A percentile compares a stretch with the other conserved stretches of the same genome.
These are phyloP conservation scores for Fomitopsis palustris DNA, from an alignment of 1,284 basidiomycete species.

Conservation along the genomic window DNA sequence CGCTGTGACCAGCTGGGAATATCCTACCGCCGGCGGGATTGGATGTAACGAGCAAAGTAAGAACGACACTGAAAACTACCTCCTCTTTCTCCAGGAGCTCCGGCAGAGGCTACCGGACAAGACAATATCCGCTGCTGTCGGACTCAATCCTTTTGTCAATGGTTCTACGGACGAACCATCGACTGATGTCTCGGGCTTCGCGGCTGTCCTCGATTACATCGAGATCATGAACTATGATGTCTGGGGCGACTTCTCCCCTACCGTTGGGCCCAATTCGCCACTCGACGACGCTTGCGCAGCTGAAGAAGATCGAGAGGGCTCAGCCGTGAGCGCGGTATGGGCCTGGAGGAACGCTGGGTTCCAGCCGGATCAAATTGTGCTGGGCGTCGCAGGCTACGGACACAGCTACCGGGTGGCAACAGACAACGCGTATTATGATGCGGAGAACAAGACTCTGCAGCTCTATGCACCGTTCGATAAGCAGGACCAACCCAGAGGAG, in stretches of 20 bases:
- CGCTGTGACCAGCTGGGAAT: slow-evolving; percentile 72
- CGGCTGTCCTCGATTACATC: slow-evolving; percentile 61
- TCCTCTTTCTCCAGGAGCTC: slow-evolving; percentile 53
- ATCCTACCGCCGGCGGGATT: slow-evolving; percentile 64
- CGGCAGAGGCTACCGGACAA: slow-evolving; percentile 29
- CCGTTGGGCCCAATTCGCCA: slow-evolving; percentile 67
- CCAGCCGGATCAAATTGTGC: slow-evolving; percentile 57
- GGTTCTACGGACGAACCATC: slow-evolving; percentile 29
- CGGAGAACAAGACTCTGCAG: slow-evolving; percentile 23
- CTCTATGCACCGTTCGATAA: slow-evolving; percentile 39
- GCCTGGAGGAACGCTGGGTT: slow-evolving; percentile 64
- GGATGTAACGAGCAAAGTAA: slow-evolving; percentile 62
- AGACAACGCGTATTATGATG: slow-evolving; percentile 23
- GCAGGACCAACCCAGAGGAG: slow-evolving; percentile 36
- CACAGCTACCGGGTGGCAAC: slow-evolving; percentile 39
- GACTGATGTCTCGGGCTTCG: slow-evolving; percentile 54
- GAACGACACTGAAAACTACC: slow-evolving; percentile 59
- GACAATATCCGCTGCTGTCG: slow-evolving; percentile 53
- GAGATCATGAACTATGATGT: slow-evolving; percentile 75
- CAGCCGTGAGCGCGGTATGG: slow-evolving; percentile 55
- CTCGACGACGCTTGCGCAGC: slow-evolving; percentile 57
- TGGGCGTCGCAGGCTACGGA: slow-evolving; percentile 62
- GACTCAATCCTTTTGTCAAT: slow-evolving; percentile 49
- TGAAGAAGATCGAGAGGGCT: slow-evolving; percentile 52
- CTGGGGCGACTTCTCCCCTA: slow-evolving; percentile 49